Conservation (phyloP, 495 filamentous ascomycete genomes). For the Penicillium riverlandense region DNA sequence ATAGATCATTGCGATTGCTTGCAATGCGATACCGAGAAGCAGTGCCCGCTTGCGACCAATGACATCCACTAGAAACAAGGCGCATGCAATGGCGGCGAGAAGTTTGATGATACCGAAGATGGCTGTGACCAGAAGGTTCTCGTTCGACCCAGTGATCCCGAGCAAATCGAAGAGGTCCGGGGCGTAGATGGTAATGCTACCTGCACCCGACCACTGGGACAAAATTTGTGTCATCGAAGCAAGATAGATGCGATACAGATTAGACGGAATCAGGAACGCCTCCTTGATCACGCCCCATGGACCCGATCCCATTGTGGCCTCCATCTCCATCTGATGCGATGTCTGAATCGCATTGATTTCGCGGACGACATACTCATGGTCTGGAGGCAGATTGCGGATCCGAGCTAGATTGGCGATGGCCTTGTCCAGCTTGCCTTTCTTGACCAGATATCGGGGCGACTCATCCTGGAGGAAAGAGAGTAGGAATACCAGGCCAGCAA, state of each 20-base stretch:
- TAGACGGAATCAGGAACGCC: constrained; percentile 50
- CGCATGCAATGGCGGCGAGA: constrained; percentile 53
- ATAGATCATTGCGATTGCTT: constrained; percentile 60
- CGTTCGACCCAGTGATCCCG: constrained; percentile 52
- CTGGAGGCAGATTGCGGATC: constrained; percentile 32
- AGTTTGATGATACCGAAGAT: constrained; percentile 69
- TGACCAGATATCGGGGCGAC: constrained; percentile 57
- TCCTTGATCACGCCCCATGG: constrained; percentile 52
- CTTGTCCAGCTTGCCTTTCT: constrained; percentile 45
- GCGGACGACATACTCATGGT: constrained; percentile 39
- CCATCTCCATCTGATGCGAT: constrained; percentile 62
- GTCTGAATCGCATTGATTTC: constrained; percentile 59
- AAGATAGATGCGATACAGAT: constrained; percentile 58
- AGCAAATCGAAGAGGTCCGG: constrained; percentile 59
- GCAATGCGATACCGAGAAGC: constrained; percentile 54
- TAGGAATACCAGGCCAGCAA: constrained; percentile 58
- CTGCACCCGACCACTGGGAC: constrained; percentile 64
- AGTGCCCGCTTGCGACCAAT: constrained; percentile 67
- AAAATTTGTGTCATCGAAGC: constrained; percentile 53
- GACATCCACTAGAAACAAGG: constrained; percentile 66
- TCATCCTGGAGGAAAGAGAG: constrained; percentile 60
- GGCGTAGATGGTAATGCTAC: constrained; percentile 60
- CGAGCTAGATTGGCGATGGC: constrained; percentile 37
- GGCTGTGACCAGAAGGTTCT: constrained; percentile 58
- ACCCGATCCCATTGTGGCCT: constrained; percentile 50